These are phyloP conservation scores for Talaromyces wortmannii DNA, from an alignment of 495 filamentous ascomycete genomes.

Conservation along the genomic window DNA sequence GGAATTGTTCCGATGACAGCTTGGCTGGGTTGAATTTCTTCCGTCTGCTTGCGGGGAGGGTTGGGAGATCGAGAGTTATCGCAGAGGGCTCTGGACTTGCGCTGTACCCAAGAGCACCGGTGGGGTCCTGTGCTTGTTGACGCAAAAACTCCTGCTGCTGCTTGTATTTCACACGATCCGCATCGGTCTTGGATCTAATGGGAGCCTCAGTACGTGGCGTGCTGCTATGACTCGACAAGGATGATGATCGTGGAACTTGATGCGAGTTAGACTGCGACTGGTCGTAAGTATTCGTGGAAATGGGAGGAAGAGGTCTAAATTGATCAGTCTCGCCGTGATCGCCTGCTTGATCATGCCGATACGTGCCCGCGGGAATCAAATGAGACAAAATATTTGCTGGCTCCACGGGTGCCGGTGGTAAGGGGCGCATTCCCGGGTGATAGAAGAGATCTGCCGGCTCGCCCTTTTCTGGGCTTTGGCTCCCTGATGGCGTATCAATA, in stretches of 20 bases:
- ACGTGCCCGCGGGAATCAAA: conserved; percentile 51
- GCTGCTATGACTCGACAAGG: conserved; percentile 71
- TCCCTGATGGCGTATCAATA: conserved; percentile 42
- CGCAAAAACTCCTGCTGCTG: conserved; percentile 50
- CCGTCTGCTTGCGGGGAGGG: conserved; percentile 59
- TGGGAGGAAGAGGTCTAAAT: conserved; percentile 36
- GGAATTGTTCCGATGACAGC: conserved; percentile 75
- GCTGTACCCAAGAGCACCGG: conserved; percentile 33
- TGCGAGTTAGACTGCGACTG: conserved; percentile 35
- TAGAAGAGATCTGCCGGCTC: conserved; percentile 89
- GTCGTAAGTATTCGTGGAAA: conserved; percentile 37
- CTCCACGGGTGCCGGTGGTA: conserved; percentile 70
- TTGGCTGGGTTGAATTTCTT: conserved; percentile 86
- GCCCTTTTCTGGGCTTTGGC: conserved; percentile 50
- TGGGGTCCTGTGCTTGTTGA: conserved; percentile 29
- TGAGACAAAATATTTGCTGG: conserved; percentile 35
- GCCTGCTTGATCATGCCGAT: conserved; percentile 18
- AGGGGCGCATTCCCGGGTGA: conserved; percentile 76
- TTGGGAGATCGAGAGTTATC: conserved; percentile 61
- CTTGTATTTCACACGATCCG: conserved; percentile 57
- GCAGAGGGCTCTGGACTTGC: conserved; percentile 33
- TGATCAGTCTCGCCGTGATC: conserved; percentile 30
- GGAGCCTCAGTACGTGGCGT: conserved; percentile 75
- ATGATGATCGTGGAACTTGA: conserved; percentile 78
- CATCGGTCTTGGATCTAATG: conserved; percentile 90